Evolutionary conservation across 179 eudicot species (phyloP), one percentile per base, ranked within the genome.

Genomic region (Heliamphora pulchella): DNA sequence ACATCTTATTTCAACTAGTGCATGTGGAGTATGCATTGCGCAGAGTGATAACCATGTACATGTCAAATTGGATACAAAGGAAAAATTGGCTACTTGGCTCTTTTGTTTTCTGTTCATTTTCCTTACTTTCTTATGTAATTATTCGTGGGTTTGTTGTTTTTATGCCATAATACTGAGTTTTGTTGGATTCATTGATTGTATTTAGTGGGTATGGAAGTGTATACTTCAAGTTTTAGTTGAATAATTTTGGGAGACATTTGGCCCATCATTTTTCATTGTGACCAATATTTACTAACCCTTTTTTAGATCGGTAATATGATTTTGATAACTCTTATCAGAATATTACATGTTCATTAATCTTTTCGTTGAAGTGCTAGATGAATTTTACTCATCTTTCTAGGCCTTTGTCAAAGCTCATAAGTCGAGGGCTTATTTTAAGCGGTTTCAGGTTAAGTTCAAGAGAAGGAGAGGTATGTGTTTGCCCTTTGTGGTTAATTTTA

Each of bases 371-470:
- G 22, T 61, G 65, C 65, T 17, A 5, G n/a, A 61, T 8, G 15
- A 76, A 8, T 31, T 62, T 18, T 81, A 18, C 57, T 59, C 53
- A 11, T 69, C 46, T 11, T 14, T 81, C 10, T 68, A 89, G 92
- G 90, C 14, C 43, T 89, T 86, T 72, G 85, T 89, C 75, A 87
- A 87, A 82, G 84, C 92, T 1, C 90, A 84, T 2, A 89, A 89
- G 77, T 18, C 84, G 0, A 89, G 78, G 84, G 83, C 92, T 4
- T 91, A 88, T 87, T 91, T 88, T 81, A 88, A 88, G 87, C 84
- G 95, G 80, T 91, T 55, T 74, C 95, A 91, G 78, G 95, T 91
- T 4, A 88, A 90, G 85, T 91, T 88, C 74, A 91, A 88, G 90
- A 90, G 95, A 87, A 90, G 95, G 78, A 87, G 95, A 83, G 92